These are phyloP conservation scores for Solanum rostratum DNA, from an alignment of 257 asterid species.

Conservation along the genomic window DNA sequence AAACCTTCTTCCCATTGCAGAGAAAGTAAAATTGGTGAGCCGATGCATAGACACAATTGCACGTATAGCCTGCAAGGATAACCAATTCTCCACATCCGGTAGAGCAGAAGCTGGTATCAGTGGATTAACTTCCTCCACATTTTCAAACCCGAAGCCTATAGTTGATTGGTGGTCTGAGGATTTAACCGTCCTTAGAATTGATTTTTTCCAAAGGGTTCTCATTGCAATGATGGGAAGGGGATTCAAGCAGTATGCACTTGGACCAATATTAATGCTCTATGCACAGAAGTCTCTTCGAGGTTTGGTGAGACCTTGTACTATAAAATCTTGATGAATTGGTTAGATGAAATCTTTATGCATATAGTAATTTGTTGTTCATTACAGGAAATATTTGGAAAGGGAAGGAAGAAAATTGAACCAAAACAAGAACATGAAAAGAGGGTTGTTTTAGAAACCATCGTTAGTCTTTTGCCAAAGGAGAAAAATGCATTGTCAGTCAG, in stretches of 20 bases:
- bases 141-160: slow-evolving; percentile 25
- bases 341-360: background rate
- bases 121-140: background rate
- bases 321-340: background rate
- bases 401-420: slow-evolving; percentile 55
- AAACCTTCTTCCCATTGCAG: slow-evolving; percentile 53
- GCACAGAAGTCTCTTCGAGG: slow-evolving; percentile 88
- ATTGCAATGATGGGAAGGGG: slow-evolving; percentile 74
- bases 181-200: slow-evolving; percentile 55
- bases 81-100: slow-evolving; percentile 26
- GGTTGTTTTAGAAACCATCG: slow-evolving; percentile 73
- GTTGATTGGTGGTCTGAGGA: slow-evolving; percentile 95
- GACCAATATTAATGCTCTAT: slow-evolving; percentile 74
- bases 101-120: slow-evolving; percentile 10
- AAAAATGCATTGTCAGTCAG: slow-evolving; percentile 62
- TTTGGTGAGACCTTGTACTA: slow-evolving; percentile 66
- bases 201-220: slow-evolving; percentile 66
- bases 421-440: slow-evolving; percentile 69
- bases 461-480: slow-evolving; percentile 72
- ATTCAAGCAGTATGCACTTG: slow-evolving; percentile 61
- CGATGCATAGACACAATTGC: slow-evolving; percentile 70
- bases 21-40: slow-evolving; percentile 60
- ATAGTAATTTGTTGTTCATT: background rate
- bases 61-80: slow-evolving; percentile 53
- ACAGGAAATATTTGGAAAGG: slow-evolving; percentile 73